These are phyloP conservation scores for Tilletia indica DNA, from an alignment of 1,284 basidiomycete genomes.

Conservation along the genomic window DNA sequence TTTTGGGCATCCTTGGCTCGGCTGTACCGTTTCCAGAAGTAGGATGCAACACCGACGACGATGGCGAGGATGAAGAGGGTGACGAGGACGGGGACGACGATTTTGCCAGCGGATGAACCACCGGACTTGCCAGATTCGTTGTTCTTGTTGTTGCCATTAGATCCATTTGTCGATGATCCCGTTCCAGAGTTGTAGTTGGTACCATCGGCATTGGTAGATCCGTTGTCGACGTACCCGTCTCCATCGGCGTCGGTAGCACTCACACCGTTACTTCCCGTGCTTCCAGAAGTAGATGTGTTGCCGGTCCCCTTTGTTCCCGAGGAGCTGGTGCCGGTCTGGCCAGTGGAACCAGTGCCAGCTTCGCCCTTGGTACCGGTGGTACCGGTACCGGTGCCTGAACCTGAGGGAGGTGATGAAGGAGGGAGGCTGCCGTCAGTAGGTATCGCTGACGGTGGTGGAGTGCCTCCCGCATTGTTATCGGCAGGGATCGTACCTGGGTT, in stretches of 20 bases:
- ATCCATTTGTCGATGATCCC: neutral
- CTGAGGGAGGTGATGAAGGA: neutral
- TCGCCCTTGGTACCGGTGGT: neutral
- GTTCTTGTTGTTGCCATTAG: neutral
- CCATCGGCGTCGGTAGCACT: neutral
- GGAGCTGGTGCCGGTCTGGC: neutral
- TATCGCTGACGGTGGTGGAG: neutral
- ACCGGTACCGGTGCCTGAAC: neutral
- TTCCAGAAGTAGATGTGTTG: neutral
- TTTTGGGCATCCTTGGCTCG: neutral
- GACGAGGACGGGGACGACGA: neutral
- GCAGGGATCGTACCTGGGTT: neutral
- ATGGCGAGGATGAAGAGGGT: slow-evolving; percentile 13
- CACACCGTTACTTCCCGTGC: neutral
- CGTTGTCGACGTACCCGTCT: neutral
- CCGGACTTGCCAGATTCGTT: neutral
- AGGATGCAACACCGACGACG: slow-evolving; percentile 7
- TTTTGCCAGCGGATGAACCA: slow-evolving; percentile 10
- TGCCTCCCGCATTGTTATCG: neutral
- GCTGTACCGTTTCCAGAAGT: neutral
- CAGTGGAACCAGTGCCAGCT: neutral
- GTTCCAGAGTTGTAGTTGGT: neutral
- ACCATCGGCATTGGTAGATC: neutral
- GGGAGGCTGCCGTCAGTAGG: neutral
- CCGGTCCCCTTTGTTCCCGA: slow-evolving; percentile 1